Conservation (phyloP, 306 rosid genomes). For the Heteromeles arbutifolia region DNA sequence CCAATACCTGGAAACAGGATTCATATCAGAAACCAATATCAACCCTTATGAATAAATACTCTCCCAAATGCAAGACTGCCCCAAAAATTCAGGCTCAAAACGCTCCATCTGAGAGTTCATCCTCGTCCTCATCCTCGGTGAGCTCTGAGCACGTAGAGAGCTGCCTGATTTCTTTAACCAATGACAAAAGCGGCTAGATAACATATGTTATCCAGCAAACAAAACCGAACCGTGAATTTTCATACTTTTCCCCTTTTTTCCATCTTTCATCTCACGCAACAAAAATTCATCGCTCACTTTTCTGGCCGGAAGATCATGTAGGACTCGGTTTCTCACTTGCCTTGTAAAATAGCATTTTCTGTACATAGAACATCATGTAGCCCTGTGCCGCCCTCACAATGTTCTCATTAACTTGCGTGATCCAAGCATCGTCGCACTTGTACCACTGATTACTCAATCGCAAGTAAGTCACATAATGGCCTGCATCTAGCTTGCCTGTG, state of each 20-base stretch:
- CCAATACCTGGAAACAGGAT: background rate
- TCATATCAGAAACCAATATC: background rate
- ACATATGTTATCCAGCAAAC: constrained; percentile 15
- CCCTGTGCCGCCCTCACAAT: constrained; percentile 89
- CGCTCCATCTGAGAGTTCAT: constrained; percentile 32
- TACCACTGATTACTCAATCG: constrained; percentile 79
- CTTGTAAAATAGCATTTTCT: constrained; percentile 81
- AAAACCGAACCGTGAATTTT: constrained; percentile 29
- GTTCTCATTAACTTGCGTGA: constrained; percentile 76
- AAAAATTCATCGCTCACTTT: background rate
- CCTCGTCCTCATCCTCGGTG: constrained; percentile 3
- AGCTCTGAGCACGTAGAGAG: constrained; percentile 8
- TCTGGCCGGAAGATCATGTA: constrained; percentile 27
- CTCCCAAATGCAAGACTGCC: constrained; percentile 53
- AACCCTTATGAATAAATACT: background rate
- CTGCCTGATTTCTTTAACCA: constrained; percentile 18
- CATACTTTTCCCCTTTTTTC: background rate
- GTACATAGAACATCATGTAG: constrained; percentile 95
- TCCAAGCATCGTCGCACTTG: constrained; percentile 94
- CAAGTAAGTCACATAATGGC: constrained; percentile 84
- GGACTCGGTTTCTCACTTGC: constrained; percentile 62
- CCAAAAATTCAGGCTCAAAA: constrained; percentile 47
- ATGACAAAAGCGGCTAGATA: constrained; percentile 6
- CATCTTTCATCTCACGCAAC: background rate
- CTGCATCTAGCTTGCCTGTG: constrained; percentile 83